Conservation (phyloP, 768 basidiomycete species). For the Rhizopogon vesiculosus region DNA sequence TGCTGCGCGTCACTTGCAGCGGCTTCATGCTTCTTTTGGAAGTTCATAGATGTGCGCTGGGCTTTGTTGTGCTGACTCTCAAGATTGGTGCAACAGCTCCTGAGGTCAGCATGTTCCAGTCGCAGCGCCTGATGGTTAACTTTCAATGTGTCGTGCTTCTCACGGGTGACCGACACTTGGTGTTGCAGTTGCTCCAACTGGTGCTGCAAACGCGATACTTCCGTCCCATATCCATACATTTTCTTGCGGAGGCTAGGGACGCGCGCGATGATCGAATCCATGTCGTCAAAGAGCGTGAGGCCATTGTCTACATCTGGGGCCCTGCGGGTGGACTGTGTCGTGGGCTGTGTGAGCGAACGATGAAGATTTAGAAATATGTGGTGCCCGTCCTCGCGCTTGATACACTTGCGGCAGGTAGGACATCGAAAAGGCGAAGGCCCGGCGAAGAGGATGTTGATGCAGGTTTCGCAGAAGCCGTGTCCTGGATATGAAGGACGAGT, state of each 20-base stretch:
- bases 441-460: conserved; percentile 17
- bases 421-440: conserved; percentile 10
- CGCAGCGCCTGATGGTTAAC: conserved; percentile 7
- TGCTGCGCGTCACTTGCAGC: not conserved
- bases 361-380: conserved; percentile 20
- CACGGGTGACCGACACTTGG: not conserved
- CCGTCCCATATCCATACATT: not conserved
- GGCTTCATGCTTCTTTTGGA: not conserved
- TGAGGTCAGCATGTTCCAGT: conserved; percentile 9
- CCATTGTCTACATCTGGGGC: not conserved
- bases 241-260: conserved; percentile 2
- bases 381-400: conserved; percentile 21
- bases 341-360: conserved; percentile 6
- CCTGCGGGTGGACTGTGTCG: not conserved
- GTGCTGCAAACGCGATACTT: not conserved
- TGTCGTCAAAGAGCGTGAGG: not conserved
- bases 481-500: conserved; percentile 16
- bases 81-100: not conserved
- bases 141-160: not conserved
- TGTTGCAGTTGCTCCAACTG: not conserved
- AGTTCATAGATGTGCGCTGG: no score
- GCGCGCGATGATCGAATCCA: not conserved
- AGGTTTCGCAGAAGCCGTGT: conserved; percentile 28
- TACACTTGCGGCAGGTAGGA: conserved; percentile 24
- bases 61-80: not conserved